Percentiles rank a stretch among this genome's conserved stretches.
Conservation (phyloP, 78 protist species). For the Dictyostelium brefeldianum region DNA sequence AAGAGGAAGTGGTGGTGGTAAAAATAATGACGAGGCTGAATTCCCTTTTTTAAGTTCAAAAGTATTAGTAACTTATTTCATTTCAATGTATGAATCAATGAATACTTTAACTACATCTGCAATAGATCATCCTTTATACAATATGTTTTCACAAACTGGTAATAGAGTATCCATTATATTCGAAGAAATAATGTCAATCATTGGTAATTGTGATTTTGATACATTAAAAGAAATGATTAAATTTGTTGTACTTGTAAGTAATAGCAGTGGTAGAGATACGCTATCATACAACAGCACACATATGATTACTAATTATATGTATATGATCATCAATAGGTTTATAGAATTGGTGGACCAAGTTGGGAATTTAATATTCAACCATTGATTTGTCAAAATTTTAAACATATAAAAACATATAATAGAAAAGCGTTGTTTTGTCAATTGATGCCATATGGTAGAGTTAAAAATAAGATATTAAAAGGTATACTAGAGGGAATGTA, state of each 20-base stretch:
- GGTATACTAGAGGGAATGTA: neutral
- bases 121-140: neutral
- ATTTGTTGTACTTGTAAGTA: neutral
- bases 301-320: neutral
- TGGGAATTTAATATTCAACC: constrained; percentile 4
- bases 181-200: neutral
- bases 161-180: neutral
- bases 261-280: neutral
- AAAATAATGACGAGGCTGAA: neutral
- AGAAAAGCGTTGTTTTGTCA: constrained; percentile 9
- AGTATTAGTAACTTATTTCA: neutral
- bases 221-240: neutral
- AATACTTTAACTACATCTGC: neutral
- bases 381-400: neutral
- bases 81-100: constrained; percentile 6
- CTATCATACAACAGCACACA: neutral
- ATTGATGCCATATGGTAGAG: neutral
- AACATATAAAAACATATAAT: neutral
- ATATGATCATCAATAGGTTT: neutral
- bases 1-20: neutral
- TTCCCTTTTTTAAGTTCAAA: constrained; percentile 10
- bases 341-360: constrained; percentile 7
- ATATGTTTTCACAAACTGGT: neutral
- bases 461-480: neutral
- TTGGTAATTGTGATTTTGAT: neutral